These are phyloP conservation scores for Malus hybrid DNA, from an alignment of 331 rosid species.

Conservation along the genomic window DNA sequence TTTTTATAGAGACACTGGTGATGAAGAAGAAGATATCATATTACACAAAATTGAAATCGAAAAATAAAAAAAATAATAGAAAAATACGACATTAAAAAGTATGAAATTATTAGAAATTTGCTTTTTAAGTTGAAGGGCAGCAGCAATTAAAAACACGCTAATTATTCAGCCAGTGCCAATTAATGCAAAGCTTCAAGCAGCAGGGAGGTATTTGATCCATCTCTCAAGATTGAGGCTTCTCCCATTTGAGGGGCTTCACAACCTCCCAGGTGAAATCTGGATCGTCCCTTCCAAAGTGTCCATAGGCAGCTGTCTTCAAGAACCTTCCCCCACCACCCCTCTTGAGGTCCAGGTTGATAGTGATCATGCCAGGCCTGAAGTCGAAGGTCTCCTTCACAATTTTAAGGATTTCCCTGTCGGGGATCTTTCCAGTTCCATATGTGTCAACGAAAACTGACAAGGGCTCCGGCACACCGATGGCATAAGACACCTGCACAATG, in stretches of 20 bases:
- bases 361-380: conserved; percentile 95
- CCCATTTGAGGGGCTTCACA: conserved; percentile 95
- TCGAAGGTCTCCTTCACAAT: conserved; percentile 82
- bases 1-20: conserved; percentile 28
- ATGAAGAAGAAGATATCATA: background rate
- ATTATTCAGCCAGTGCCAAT: conserved; percentile 48
- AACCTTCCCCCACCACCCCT: conserved; percentile 75
- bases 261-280: conserved; percentile 95
- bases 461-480: conserved; percentile 94
- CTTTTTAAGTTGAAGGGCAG: conserved; percentile 9
- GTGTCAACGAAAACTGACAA: conserved; percentile 73
- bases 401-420: conserved; percentile 78
- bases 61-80: background rate
- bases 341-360: conserved; percentile 83
- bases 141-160: conserved; percentile 24
- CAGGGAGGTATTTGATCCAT: background rate
- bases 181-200: conserved; percentile 17
- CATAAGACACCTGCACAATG: conserved; percentile 86
- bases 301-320: conserved; percentile 91
- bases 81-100: background rate
- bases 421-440: conserved; percentile 81
- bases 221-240: conserved; percentile 60
- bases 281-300: conserved; percentile 94
- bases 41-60: conserved; percentile 21
- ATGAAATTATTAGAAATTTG: conserved; percentile 23